Percentiles rank a stretch among this genome's conserved stretches.
Evolutionary conservation across 2,329 filamentous ascomycete genomes (phyloP).

Genomic region (Thermomyces lanuginosus): DNA sequence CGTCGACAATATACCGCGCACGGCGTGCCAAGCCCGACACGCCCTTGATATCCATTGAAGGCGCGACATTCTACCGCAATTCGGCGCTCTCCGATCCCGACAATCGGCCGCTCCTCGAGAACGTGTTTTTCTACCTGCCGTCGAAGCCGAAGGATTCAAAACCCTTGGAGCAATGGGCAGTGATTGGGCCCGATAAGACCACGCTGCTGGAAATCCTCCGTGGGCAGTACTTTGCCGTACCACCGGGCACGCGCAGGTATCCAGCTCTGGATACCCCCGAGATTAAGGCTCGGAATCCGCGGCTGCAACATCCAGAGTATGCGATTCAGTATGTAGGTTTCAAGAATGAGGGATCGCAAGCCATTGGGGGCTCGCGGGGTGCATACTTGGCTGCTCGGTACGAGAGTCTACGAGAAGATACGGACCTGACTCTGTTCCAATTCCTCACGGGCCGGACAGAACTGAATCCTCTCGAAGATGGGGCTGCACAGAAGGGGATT

Average conservation of each 20-base stretch:
- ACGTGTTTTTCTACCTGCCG: conserved; percentile 54
- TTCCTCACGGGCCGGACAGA: conserved; percentile 71
- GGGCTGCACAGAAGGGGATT: conserved; percentile 23
- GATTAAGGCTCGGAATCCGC: conserved; percentile 35
- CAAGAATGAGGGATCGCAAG: conserved; percentile 49
- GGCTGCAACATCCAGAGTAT: conserved; percentile 41
- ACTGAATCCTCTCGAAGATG: conserved; percentile 52
- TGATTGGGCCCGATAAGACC: conserved; percentile 71
- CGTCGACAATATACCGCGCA: no score
- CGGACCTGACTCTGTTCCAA: conserved; percentile 69
- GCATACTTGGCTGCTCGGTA: conserved; percentile 82
- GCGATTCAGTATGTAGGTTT: conserved; percentile 88
- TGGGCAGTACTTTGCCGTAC: conserved; percentile 59
- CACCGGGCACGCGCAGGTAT: conserved; percentile 58
- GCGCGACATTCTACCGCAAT: conserved; percentile 69
- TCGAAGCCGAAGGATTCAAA: conserved; percentile 21
- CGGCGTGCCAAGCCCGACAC: no score
- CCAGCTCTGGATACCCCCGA: conserved; percentile 56
- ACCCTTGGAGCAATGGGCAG: conserved; percentile 43
- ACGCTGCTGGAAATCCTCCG: conserved; percentile 64
- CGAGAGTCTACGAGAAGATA: conserved; percentile 70
- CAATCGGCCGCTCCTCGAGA: conserved; percentile 59
- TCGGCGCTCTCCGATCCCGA: conserved; percentile 27
- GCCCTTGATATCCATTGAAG: conserved; percentile 56
- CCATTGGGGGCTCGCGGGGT: conserved; percentile 36